Conservation (phyloP, 1,284 basidiomycete genomes). For the Moniliophthora roreri region DNA sequence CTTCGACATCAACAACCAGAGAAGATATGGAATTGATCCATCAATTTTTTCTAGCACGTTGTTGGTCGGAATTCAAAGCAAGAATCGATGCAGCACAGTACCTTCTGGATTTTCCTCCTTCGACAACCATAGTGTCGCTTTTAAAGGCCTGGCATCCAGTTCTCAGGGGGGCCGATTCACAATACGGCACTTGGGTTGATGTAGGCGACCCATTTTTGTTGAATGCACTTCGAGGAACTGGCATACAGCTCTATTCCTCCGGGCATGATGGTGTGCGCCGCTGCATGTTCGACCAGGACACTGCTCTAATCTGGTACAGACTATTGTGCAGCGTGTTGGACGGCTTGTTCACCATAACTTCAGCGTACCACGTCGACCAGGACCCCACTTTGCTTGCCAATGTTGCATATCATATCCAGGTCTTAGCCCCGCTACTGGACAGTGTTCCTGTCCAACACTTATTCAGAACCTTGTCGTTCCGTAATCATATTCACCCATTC, state of each 20-base stretch:
- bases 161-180: not conserved
- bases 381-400: not conserved
- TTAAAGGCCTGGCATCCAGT: constrained; percentile 3
- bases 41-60: constrained; percentile 6
- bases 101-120: constrained; percentile 5
- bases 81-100: constrained; percentile 5
- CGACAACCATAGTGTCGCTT: constrained; percentile 4
- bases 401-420: constrained; percentile 3
- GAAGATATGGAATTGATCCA: not conserved
- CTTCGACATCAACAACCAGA: not conserved
- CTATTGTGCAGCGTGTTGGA: not conserved
- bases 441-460: constrained; percentile 5
- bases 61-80: constrained; percentile 8
- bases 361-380: not conserved
- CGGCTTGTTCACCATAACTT: not conserved
- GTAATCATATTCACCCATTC: constrained; percentile 1
- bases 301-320: not conserved
- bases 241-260: not conserved
- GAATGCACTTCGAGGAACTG: not conserved
- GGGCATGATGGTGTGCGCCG: not conserved
- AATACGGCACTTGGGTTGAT: not conserved
- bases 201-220: not conserved
- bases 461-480: constrained; percentile 9
- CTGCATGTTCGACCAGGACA: not conserved
- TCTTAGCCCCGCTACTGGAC: constrained; percentile 7